A percentile compares a stretch with the other conserved stretches of the same genome.
phyloP scores from a whole-genome alignment of 352 stramenopile genomes.

The Phytophthora ohioensis region DNA sequence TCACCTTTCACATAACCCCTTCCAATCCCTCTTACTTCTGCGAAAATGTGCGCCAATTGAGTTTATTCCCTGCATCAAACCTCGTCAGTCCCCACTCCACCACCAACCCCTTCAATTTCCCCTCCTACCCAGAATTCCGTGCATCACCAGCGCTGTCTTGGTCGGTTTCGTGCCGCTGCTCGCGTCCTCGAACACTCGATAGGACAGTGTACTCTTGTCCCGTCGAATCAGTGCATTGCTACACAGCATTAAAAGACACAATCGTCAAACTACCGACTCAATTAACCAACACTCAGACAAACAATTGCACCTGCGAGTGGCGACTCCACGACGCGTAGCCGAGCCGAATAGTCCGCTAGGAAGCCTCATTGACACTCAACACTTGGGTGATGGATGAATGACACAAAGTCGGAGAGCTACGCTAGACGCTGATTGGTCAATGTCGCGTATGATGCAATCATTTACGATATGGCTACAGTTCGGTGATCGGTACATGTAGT shows the following conservation, averaged over 20 bases:
- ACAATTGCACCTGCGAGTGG: conserved; percentile 31
- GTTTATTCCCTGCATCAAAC: conserved; percentile 70
- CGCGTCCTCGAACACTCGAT: conserved; percentile 69
- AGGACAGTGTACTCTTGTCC: conserved; percentile 63
- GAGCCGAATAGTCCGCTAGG: conserved; percentile 19
- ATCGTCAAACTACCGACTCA: background rate
- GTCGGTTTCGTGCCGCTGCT: conserved; percentile 42
- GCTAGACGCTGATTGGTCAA: conserved; percentile 13
- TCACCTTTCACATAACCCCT: background rate
- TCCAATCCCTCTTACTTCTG: conserved; percentile 49
- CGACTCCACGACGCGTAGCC: conserved; percentile 16
- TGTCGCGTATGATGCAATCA: conserved; percentile 33
- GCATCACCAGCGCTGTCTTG: conserved; percentile 82
- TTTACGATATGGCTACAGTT: conserved; percentile 32
- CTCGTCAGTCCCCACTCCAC: conserved; percentile 1
- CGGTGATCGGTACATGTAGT: conserved; percentile 19
- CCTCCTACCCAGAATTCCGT: conserved; percentile 78
- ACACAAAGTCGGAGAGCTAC: conserved; percentile 15
- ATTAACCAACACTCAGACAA: background rate
- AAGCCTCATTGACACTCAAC: conserved; percentile 19
- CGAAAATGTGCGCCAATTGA: conserved; percentile 87
- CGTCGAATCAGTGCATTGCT: conserved; percentile 32
- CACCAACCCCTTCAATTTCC: background rate
- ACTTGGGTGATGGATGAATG: conserved; percentile 11
- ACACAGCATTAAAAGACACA: background rate